Percentiles rank a stretch among this genome's conserved stretches.
phyloP scores from a whole-genome alignment of 495 filamentous ascomycete genomes.

The Cairneyella variabilis region DNA sequence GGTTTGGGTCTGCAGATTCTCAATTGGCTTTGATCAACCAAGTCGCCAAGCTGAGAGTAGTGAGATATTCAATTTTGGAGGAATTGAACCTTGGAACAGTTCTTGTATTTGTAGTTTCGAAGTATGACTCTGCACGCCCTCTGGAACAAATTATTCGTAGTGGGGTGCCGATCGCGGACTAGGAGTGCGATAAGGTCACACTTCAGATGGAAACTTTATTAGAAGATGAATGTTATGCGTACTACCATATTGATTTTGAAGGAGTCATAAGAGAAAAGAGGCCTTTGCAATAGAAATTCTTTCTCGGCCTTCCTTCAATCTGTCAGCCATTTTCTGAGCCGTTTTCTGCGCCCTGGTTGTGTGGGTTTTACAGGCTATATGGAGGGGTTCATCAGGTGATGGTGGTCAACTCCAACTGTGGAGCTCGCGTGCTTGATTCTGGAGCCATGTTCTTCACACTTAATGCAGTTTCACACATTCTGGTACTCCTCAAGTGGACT shows the following conservation, averaged over 20 bases:
- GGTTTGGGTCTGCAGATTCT: neutral
- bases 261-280: neutral
- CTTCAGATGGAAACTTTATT: neutral
- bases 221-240: slow-evolving; percentile 7
- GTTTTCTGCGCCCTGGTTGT: no score
- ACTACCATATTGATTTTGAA: neutral
- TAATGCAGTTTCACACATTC: no score
- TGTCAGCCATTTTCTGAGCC: no score
- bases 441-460: no score
- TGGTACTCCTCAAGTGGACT: neutral
- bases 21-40: no score
- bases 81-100: neutral
- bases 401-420: no score
- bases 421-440: no score
- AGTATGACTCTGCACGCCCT: slow-evolving; percentile 11
- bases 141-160: neutral
- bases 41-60: no score
- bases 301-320: neutral
- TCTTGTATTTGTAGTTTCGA: slow-evolving; percentile 6
- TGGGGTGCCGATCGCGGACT: slow-evolving; percentile 9
- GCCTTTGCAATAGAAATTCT: neutral
- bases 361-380: no score
- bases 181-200: slow-evolving; percentile 4
- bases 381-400: no score
- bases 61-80: no score